Evolutionary conservation across 225 moss, liverwort and hornwort genomes (phyloP), one percentile per base, ranked within the genome.

Genomic region (Physcomitrium patens): DNA sequence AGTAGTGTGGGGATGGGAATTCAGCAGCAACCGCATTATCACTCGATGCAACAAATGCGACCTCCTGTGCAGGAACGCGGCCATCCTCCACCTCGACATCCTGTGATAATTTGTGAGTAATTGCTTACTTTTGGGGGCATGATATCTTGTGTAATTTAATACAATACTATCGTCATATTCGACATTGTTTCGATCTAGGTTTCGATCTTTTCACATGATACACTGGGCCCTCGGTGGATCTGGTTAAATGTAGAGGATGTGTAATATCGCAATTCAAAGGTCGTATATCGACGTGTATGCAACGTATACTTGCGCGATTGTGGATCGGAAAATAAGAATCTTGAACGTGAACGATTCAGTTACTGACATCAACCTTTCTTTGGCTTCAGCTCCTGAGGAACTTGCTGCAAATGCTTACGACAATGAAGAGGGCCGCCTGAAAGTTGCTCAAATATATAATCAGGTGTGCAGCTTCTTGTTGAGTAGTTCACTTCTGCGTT

Each of bases 381-480:
- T 67, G 44, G 19, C 41, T 73, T 50, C 70, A 92, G 91, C 79
- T 56, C 67, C 73, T 13, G 93, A 89, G 15, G 93, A 94, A 80
- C 86, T 94, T 58, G 79, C 83, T 37, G 84, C 84, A 53, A 89
- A 84, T 70, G 86, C 86, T 15, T 80, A 81, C 45, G 93, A 94
- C 70, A 71, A 91, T 69, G 91, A 89, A 56, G 84, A 89, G 55
- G 89, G 87, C 66, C 86, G 93, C 22, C 68, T 91, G 28, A 87
- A 85, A 76, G 88, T 91, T 78, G 89, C 91, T 71, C 84, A 89
- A 53, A 79, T 94, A 10, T 94, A 86, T 77, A 91, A 91, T 69
- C 89, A 90, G 92, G 92, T 92, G 20, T 78, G 81, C 45, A 55
- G 16, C 28, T 59, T 11, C 44, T 12, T 9, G 27, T 75, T 58